These are phyloP conservation scores for Datisca glomerata DNA, from an alignment of 306 rosid species.

Conservation along the genomic window DNA sequence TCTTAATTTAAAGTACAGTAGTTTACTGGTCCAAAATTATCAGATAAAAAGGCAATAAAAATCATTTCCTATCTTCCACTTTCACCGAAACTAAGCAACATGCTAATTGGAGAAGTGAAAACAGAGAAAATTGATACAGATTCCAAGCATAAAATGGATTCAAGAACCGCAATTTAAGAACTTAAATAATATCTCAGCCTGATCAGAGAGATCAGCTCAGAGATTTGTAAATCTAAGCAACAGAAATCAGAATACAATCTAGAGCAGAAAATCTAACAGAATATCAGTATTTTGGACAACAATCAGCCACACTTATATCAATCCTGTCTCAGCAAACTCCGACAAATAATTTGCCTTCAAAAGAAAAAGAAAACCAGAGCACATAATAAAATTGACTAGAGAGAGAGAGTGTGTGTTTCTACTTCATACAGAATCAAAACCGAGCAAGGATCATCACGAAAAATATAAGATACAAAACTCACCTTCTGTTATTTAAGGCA, in stretches of 20 bases:
- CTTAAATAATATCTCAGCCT: too few relatives aligned
- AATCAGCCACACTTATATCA: too few relatives aligned
- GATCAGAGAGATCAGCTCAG: background rate
- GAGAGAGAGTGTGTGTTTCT: background rate
- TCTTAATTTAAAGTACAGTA: too few relatives aligned
- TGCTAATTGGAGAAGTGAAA: background rate
- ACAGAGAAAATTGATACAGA: background rate
- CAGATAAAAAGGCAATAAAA: too few relatives aligned
- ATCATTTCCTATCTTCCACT: background rate
- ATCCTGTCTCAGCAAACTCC: too few relatives aligned
- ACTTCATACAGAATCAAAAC: background rate
- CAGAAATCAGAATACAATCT: background rate
- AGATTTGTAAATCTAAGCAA: background rate
- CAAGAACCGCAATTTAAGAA: too few relatives aligned
- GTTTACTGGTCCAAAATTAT: too few relatives aligned
- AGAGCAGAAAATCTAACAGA: background rate
- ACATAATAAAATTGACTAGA: background rate
- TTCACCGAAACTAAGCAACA: background rate
- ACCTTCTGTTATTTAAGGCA: background rate
- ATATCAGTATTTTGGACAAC: background rate
- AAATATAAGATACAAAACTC: background rate
- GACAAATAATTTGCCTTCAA: too few relatives aligned
- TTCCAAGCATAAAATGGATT: too few relatives aligned
- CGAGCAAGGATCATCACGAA: background rate
- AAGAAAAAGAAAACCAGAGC: background rate